phyloP scores from a whole-genome alignment of 192 early-diverging fungal genomes.

The Thamnidium elegans region DNA sequence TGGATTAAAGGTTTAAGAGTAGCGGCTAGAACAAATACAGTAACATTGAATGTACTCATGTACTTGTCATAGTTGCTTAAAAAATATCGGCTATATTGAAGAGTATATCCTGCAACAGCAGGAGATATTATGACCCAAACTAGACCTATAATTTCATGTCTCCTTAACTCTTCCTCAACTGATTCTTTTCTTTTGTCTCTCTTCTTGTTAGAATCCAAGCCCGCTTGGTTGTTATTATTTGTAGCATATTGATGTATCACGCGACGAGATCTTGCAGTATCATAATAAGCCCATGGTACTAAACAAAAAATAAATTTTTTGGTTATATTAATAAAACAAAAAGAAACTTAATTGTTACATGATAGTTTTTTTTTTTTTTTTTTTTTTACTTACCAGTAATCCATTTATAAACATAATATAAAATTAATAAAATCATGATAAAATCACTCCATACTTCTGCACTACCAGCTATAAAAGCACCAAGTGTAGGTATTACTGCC shows the following conservation, averaged over 20 bases:
- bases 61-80: constrained; percentile 57
- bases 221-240: not conserved
- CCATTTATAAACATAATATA: constrained; percentile 58
- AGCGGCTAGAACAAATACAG: constrained; percentile 56
- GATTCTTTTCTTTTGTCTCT: constrained; percentile 15
- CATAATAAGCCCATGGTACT: constrained; percentile 63
- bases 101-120: constrained; percentile 50
- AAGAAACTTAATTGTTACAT: not conserved
- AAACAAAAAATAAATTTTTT: not conserved
- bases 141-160: constrained; percentile 49
- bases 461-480: constrained; percentile 55
- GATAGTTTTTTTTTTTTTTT: not conserved
- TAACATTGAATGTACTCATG: constrained; percentile 53
- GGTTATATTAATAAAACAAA: constrained; percentile 10
- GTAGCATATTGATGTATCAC: constrained; percentile 11
- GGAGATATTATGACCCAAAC: constrained; percentile 51
- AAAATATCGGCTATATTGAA: constrained; percentile 52
- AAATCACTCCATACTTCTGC: constrained; percentile 62
- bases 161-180: constrained; percentile 43
- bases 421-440: constrained; percentile 54
- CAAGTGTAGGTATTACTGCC: constrained; percentile 55
- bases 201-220: constrained; percentile 14
- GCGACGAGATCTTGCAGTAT: constrained; percentile 51
- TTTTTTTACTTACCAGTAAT: constrained; percentile 62
- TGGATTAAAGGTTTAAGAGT: constrained; percentile 52